A percentile compares a stretch with the other conserved stretches of the same genome.
Evolutionary conservation across 345 rosid genomes (phyloP).

Genomic region (Bruguiera gymnorhiza): DNA sequence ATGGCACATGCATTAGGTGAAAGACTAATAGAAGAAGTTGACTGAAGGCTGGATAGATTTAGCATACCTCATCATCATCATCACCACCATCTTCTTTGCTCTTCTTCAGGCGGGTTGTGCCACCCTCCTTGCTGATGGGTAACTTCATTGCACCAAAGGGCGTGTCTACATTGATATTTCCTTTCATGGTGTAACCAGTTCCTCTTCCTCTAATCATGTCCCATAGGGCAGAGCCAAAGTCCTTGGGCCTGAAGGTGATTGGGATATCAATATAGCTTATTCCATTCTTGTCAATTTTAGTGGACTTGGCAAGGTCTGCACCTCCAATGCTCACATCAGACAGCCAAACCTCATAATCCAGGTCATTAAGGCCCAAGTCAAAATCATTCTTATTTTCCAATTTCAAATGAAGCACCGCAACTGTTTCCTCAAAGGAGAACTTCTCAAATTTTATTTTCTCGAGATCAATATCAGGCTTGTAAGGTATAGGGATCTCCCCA

Average conservation of each 20-base stretch:
- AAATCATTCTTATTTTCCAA: constrained; percentile 88
- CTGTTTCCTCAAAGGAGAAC: constrained; percentile 84
- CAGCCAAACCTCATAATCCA: constrained; percentile 89
- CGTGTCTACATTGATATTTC: constrained; percentile 73
- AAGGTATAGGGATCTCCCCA: constrained; percentile 95
- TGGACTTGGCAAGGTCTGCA: constrained; percentile 63
- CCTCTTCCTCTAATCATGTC: constrained; percentile 97
- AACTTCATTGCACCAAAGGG: constrained; percentile 95
- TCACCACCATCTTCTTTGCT: constrained; percentile 59
- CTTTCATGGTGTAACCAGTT: constrained; percentile 84
- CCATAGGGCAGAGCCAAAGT: constrained; percentile 95
- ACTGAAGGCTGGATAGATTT: background rate
- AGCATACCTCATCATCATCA: constrained; percentile 58
- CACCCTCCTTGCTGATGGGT: constrained; percentile 90
- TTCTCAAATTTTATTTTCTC: constrained; percentile 76
- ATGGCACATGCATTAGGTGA: background rate
- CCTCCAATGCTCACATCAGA: constrained; percentile 63
- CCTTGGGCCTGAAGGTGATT: constrained; percentile 85
- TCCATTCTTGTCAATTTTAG: constrained; percentile 71
- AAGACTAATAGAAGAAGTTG: background rate
- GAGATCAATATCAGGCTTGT: constrained; percentile 84
- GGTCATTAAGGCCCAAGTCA: constrained; percentile 70
- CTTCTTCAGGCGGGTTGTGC: constrained; percentile 82
- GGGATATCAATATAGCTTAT: constrained; percentile 56
- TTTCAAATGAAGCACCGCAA: constrained; percentile 78